These are phyloP conservation scores for Spiraea crenata DNA, from an alignment of 331 rosid species.

Conservation along the genomic window DNA sequence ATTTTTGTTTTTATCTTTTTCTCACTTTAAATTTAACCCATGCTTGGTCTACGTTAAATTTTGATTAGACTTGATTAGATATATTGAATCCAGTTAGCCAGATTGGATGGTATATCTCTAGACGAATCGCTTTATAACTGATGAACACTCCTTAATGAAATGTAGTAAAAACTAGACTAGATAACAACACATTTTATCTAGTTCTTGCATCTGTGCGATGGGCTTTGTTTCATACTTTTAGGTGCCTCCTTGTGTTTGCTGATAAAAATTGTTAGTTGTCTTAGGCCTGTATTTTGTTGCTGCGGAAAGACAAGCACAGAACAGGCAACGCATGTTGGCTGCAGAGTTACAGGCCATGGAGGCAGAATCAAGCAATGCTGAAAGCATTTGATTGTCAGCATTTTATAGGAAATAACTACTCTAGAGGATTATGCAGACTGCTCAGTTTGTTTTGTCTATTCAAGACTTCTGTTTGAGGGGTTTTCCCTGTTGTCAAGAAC, in stretches of 20 bases:
- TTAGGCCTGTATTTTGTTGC: conserved; percentile 59
- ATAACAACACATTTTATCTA: not conserved
- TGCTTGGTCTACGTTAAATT: no score
- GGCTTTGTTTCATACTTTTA: not conserved
- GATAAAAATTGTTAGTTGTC: conserved; percentile 9
- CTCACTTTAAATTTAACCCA: not conserved
- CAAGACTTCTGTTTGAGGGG: not conserved
- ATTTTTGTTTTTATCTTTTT: not conserved
- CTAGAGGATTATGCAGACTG: not conserved
- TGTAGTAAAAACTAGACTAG: not conserved
- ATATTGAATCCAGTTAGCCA: not conserved
- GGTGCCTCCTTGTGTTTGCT: not conserved
- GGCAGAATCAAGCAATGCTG: conserved; percentile 21
- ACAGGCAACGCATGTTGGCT: conserved; percentile 47
- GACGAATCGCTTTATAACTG: not conserved
- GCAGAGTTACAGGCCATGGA: conserved; percentile 40
- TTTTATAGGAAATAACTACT: not conserved
- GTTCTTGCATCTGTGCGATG: not conserved
- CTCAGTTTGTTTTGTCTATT: not conserved
- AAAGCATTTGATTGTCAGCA: conserved; percentile 14
- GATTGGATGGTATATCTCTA: not conserved
- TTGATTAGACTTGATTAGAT: not conserved
- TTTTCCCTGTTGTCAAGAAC: not conserved
- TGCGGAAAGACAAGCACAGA: conserved; percentile 50
- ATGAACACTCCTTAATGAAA: not conserved